Base-by-base conservation (phyloP, 2,329 filamentous ascomycete species). In the Beauveria australis region DNA sequence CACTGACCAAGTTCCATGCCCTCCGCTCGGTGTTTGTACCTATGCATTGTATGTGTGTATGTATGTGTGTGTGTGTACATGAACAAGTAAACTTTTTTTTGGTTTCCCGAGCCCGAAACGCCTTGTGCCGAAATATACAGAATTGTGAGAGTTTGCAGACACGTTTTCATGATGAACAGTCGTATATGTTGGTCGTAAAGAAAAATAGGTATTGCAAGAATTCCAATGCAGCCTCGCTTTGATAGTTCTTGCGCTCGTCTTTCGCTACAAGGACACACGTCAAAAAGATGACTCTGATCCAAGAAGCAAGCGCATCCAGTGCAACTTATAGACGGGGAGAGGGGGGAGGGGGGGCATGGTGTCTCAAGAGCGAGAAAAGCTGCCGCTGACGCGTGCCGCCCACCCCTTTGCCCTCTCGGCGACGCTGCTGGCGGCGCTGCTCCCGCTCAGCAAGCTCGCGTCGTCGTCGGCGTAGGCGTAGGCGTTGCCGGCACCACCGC, bases 401-500 rank as follows among this genome's bases (percentile, higher is more conserved):
- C 57, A 59, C 1, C 57, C 48, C 6, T 41, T 12, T 19, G 49
- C 48, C 40, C 41, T 44, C 24, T 46, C 49, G 26, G 18, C 44
- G 26, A 47, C 26, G 41, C 57, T 59, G 57, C 56, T 52, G n/a
- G 8, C 56, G 22, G 73, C 72, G 64, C 66, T 51, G 19, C 37
- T 54, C n/a, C n/a, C 62, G 48, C 68, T 68, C 33, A 55, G 44
- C 59, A 55, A 22, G 22, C 56, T 59, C 28, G 66, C 64, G 54
- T 67, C 64, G 47, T 63, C 61, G 48, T 51, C 51, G 54, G 65
- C 63, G 49, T 71, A 66, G 71, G 88, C 85, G 73, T 89, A 89
- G 64, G 84, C 79, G 64, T 75, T 75, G 66, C 86, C 87, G 2
- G 85, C 85, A 63, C 87, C 86, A 65, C 87, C 87, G 60, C 86